phyloP scores from a whole-genome alignment of 1,284 basidiomycete species.

The Naganishia sp. region DNA sequence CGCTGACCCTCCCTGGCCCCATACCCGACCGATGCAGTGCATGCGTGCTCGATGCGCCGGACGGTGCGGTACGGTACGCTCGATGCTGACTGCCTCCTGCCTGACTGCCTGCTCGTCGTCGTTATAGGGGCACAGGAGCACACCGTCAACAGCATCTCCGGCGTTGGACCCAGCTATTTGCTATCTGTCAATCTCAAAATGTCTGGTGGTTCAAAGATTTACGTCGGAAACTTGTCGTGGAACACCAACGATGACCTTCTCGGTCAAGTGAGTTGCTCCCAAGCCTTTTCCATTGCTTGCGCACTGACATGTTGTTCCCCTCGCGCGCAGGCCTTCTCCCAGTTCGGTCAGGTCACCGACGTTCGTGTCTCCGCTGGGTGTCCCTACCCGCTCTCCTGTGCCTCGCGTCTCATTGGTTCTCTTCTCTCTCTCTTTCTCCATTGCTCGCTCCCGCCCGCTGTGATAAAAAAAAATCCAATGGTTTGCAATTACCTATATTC shows the following conservation, averaged over 20 bases:
- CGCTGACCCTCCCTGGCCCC: too few species aligned
- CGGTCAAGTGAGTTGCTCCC: constrained; percentile 73
- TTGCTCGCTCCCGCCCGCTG: constrained; percentile 10
- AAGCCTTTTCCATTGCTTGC: constrained; percentile 53
- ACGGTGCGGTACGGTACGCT: background rate
- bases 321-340: constrained; percentile 46
- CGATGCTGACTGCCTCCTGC: background rate
- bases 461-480: background rate
- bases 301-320: too few species aligned
- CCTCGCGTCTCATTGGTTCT: constrained; percentile 27
- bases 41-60: too few species aligned
- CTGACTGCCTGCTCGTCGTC: background rate
- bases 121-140: background rate
- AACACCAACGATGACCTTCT: constrained; percentile 89
- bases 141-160: constrained; percentile 11
- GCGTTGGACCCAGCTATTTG: constrained; percentile 48
- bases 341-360: constrained; percentile 51
- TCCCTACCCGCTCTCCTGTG: constrained; percentile 13
- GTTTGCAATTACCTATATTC: constrained; percentile 31
- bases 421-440: constrained; percentile 26
- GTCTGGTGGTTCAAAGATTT: constrained; percentile 35
- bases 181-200: constrained; percentile 28
- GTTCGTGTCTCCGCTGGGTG: constrained; percentile 40
- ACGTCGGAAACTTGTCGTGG: constrained; percentile 59
- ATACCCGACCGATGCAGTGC: too few species aligned